Conservation (phyloP, 78 protist genomes). For the Blattamonas nauphoetae region DNA sequence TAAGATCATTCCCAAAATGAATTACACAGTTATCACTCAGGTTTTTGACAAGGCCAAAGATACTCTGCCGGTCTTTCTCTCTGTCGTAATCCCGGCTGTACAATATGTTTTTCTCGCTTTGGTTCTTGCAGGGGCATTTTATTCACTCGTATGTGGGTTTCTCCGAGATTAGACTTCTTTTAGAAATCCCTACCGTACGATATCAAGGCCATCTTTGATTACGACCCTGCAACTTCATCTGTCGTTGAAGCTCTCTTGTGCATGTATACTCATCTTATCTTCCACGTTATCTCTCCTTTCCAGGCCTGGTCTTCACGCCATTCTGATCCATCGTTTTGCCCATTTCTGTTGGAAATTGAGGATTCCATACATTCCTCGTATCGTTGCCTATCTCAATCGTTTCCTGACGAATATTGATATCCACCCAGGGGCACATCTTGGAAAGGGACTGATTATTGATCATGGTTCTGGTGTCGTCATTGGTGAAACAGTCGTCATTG, state of each 20-base stretch:
- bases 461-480: constrained; percentile 11
- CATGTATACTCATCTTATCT: not conserved
- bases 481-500: constrained; percentile 26
- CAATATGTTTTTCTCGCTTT: too few species aligned
- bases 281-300: not conserved
- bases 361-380: not conserved
- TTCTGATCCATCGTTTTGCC: constrained; percentile 2
- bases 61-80: too few species aligned
- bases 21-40: too few species aligned
- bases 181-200: constrained; percentile 3
- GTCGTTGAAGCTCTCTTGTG: not conserved
- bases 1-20: too few species aligned
- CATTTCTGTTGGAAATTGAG: not conserved
- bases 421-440: constrained; percentile 31
- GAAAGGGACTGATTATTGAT: constrained; percentile 17
- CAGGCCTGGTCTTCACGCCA: constrained; percentile 27
- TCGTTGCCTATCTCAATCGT: not conserved
- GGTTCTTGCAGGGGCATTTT: too few species aligned
- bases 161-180: too few species aligned
- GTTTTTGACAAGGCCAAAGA: too few species aligned
- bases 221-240: constrained; percentile 23
- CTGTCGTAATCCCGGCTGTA: too few species aligned
- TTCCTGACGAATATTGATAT: constrained; percentile 23
- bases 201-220: not conserved
- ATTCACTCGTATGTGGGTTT: too few species aligned